Percentiles rank a stretch among this genome's conserved stretches.
Conservation (phyloP, 768 basidiomycete genomes). For the Pisolithus tinctorius region DNA sequence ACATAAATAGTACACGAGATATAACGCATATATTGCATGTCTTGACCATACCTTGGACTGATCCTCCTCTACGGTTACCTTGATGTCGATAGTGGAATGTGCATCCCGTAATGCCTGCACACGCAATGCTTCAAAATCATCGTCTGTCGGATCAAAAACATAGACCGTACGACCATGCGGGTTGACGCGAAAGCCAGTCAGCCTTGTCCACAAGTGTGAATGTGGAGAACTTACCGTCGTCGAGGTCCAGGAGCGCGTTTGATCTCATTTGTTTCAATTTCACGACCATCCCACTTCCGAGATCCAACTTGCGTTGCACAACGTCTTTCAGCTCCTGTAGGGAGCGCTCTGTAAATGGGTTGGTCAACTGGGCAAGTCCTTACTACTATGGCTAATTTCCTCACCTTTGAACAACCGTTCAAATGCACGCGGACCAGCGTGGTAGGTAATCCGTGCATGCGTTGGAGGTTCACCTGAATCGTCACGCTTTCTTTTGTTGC, state of each 20-base stretch:
- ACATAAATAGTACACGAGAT: not conserved
- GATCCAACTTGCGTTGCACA: slow-evolving; percentile 55
- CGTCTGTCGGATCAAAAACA: slow-evolving; percentile 40
- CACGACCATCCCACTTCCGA: slow-evolving; percentile 32
- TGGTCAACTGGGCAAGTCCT: slow-evolving; percentile 1
- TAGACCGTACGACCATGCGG: not conserved
- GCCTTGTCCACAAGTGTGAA: not conserved
- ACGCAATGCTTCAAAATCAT: slow-evolving; percentile 72
- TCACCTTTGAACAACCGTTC: slow-evolving; percentile 38
- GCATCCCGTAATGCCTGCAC: slow-evolving; percentile 31
- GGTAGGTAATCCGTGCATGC: slow-evolving; percentile 31
- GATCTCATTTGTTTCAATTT: slow-evolving; percentile 48
- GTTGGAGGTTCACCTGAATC: slow-evolving; percentile 13
- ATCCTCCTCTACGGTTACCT: slow-evolving; percentile 17
- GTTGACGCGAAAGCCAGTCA: not conserved
- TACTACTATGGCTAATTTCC: not conserved
- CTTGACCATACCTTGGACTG: not conserved
- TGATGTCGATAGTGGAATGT: slow-evolving; percentile 33
- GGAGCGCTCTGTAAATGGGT: slow-evolving; percentile 43
- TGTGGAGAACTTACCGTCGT: slow-evolving; percentile 52
- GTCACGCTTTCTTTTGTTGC: slow-evolving; percentile 21
- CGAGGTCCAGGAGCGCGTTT: slow-evolving; percentile 55
- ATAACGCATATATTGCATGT: not conserved
- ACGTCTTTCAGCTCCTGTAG: slow-evolving; percentile 51
- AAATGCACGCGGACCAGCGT: slow-evolving; percentile 29